Conservation (phyloP, 495 filamentous ascomycete genomes). For the Pseudotulostoma volvatum region DNA sequence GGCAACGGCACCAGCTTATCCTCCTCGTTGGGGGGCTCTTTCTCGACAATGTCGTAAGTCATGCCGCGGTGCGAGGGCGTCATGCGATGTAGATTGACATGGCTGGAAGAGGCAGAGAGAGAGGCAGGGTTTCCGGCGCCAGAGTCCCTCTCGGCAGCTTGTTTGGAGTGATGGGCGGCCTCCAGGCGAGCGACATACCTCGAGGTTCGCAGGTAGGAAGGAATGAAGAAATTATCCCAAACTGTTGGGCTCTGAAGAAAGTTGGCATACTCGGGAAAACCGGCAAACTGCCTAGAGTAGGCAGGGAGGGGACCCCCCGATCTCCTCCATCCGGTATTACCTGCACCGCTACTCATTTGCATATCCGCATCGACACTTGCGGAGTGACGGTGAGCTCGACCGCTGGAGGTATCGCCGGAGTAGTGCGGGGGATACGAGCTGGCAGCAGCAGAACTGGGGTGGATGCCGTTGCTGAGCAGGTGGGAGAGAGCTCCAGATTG, state of each 20-base stretch:
- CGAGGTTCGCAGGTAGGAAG: conserved; percentile 68
- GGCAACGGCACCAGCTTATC: conserved; percentile 49
- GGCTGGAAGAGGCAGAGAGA: conserved; percentile 47
- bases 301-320: conserved; percentile 28
- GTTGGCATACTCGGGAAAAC: conserved; percentile 23
- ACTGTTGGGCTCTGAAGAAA: conserved; percentile 13
- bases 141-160: conserved; percentile 31
- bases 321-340: conserved; percentile 15
- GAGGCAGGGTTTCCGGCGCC: conserved; percentile 20
- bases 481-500: conserved; percentile 41
- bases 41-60: conserved; percentile 75
- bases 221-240: conserved; percentile 45
- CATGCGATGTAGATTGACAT: conserved; percentile 47
- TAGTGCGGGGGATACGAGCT: conserved; percentile 23
- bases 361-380: conserved; percentile 31
- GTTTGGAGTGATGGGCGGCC: conserved; percentile 45
- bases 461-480: conserved; percentile 20
- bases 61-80: conserved; percentile 63
- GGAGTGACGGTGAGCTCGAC: conserved; percentile 18
- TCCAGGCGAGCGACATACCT: conserved; percentile 60
- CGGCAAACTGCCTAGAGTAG: conserved; percentile 47
- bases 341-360: conserved; percentile 23
- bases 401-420: conserved; percentile 12
- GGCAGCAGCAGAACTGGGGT: conserved; percentile 26
- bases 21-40: conserved; percentile 40